These are phyloP conservation scores for Phytopythium kandeliae DNA, from an alignment of 352 stramenopile genomes.

Conservation along the genomic window DNA sequence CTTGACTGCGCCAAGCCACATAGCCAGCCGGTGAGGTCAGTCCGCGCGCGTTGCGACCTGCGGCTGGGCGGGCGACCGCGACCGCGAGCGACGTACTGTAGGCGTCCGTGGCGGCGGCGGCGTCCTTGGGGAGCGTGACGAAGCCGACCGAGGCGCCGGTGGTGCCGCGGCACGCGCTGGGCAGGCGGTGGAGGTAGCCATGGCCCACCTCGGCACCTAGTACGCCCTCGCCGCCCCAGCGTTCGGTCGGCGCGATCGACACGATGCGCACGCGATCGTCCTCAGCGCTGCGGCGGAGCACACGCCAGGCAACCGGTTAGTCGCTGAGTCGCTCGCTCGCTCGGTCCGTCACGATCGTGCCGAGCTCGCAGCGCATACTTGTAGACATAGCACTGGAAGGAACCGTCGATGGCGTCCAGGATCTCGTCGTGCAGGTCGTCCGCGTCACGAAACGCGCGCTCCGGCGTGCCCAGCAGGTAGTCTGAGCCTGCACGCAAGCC, in stretches of 20 bases:
- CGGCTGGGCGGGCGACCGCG: no score
- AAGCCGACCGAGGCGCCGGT: constrained; percentile 74
- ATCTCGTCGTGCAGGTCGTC: constrained; percentile 91
- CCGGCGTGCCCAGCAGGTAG: constrained; percentile 94
- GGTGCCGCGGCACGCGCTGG: constrained; percentile 44
- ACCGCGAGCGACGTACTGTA: constrained; percentile 42
- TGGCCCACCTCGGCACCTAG: constrained; percentile 94
- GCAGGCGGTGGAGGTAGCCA: constrained; percentile 95
- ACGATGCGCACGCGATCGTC: constrained; percentile 92
- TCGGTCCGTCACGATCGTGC: no score
- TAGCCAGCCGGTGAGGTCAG: no score
- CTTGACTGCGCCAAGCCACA: not conserved
- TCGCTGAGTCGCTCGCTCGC: no score
- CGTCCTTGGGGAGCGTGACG: constrained; percentile 65
- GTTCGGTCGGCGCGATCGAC: constrained; percentile 69
- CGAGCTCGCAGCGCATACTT: constrained; percentile 60
- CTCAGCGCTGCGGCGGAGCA: constrained; percentile 40
- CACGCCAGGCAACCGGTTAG: no score
- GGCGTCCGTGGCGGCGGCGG: constrained; percentile 65
- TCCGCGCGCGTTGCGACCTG: no score
- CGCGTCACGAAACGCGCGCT: constrained; percentile 75
- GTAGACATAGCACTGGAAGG: constrained; percentile 98
- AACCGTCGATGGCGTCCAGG: constrained; percentile 83
- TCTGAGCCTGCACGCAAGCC: constrained; percentile 87
- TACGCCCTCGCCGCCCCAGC: constrained; percentile 90